Base-by-base conservation (phyloP, 2,329 filamentous ascomycete genomes). In the Sporothrix globosa region DNA sequence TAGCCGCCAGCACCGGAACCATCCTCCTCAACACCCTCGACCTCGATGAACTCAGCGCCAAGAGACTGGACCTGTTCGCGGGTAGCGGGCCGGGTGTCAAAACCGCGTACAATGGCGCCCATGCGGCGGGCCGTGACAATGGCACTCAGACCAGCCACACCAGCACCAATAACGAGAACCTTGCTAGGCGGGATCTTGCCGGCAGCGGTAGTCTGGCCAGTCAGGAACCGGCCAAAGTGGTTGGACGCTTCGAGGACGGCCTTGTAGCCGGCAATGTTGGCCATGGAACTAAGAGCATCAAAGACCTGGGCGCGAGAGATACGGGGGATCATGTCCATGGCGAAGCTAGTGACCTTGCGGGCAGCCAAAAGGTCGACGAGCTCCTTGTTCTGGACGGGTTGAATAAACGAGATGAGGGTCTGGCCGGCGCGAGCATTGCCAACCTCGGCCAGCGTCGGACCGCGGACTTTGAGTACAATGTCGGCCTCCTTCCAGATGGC, bases 181-280 rank as follows among this genome's bases (percentile, higher is more conserved):
- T 97, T 97, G 78, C 92, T 93, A 4, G 93, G 93, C 0, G 93
- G 93, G 46, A 97, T 96, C 84, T 96, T 89, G 61, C 93, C 93
- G 69, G 93, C 93, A 67, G 93, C 93, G 4, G 93, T 97, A 19
- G 94, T 92, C 78, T 97, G 93, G 39, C 93, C 93, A 14, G 93
- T 96, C 74, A 97, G 81, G 77, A 96, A 97, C 60, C 93, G 88
- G 68, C 93, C 93, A 79, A 96, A 97, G 73, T 91, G 89, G 79
- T 97, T 97, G 17, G 92, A 94, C 1, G 93, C 93, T 79, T 97
- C 93, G 56, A 97, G 83, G 1, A 97, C 92, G 53, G 93, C 93
- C 80, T 96, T 97, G 82, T 97, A 97, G 0, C 93, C 93, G 27
- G 93, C 92, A 81, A 97, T 97, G 76, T 97, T 97, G 72, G 93